Conservation (phyloP, 495 filamentous ascomycete genomes). For the Chaetomium cochliodes region DNA sequence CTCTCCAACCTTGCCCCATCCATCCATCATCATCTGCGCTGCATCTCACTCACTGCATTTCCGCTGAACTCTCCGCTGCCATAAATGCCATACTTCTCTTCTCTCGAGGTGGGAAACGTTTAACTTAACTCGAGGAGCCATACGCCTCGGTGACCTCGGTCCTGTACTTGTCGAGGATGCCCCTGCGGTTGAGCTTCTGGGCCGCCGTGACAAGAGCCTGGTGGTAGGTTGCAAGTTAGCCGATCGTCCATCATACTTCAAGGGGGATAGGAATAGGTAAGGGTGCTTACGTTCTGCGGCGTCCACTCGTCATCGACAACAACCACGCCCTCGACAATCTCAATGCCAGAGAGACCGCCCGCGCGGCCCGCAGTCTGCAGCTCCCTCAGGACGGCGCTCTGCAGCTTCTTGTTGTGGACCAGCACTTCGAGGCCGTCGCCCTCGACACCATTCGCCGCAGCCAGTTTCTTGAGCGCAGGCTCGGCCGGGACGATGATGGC, state of each 20-base stretch:
- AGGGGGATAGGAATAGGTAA: neutral
- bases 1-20: neutral
- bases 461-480: slow-evolving; percentile 79
- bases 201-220: slow-evolving; percentile 68
- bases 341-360: slow-evolving; percentile 77
- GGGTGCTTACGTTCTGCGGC: slow-evolving; percentile 77
- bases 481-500: slow-evolving; percentile 94
- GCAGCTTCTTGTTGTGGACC: slow-evolving; percentile 79
- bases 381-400: slow-evolving; percentile 74
- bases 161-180: slow-evolving; percentile 63
- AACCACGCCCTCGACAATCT: slow-evolving; percentile 90
- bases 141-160: slow-evolving; percentile 65
- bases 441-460: slow-evolving; percentile 65
- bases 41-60: too few relatives aligned
- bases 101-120: too few relatives aligned
- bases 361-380: slow-evolving; percentile 71
- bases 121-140: slow-evolving; percentile 29
- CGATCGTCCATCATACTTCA: neutral
- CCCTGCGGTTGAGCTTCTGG: slow-evolving; percentile 74
- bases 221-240: slow-evolving; percentile 16
- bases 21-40: too few relatives aligned
- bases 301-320: slow-evolving; percentile 97
- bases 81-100: neutral
- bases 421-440: slow-evolving; percentile 73
- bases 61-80: neutral